Percentiles rank a stretch among this genome's conserved stretches.
Conservation (phyloP, 768 basidiomycete species). For the Lentinula boryana region DNA sequence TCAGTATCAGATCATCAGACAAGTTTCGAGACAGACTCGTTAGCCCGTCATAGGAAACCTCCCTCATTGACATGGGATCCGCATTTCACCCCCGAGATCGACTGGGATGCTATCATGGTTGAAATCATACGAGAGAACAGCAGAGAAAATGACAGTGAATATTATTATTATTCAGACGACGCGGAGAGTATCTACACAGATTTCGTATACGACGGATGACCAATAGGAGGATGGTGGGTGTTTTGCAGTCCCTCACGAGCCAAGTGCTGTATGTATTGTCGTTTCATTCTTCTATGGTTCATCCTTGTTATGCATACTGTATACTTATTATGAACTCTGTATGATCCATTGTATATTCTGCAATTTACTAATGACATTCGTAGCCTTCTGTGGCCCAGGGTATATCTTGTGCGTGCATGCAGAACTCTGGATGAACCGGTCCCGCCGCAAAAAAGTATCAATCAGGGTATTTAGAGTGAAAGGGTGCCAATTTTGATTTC, state of each 20-base stretch:
- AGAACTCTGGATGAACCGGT: background rate
- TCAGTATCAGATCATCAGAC: background rate
- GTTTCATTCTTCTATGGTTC: background rate
- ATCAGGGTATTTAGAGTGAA: no score
- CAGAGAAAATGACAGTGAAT: background rate
- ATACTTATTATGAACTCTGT: background rate
- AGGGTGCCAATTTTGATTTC: no score
- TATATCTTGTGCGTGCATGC: background rate
- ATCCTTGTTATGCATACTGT: background rate
- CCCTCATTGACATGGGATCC: constrained; percentile 1
- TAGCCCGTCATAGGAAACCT: background rate
- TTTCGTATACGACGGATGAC: background rate
- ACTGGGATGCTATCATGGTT: constrained; percentile 13
- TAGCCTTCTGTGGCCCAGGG: background rate
- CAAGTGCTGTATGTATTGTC: background rate
- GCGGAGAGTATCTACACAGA: constrained; percentile 4
- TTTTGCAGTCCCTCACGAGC: no score
- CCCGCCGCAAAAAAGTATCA: background rate
- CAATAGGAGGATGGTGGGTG: background rate
- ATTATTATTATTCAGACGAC: constrained; percentile 1
- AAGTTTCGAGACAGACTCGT: background rate
- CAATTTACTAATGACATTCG: background rate
- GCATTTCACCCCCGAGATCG: constrained; percentile 9
- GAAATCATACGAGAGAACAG: constrained; percentile 6
- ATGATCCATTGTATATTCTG: background rate